Base-by-base conservation (phyloP, 2,329 filamentous ascomycete genomes). In the Exophiala mesophila region DNA sequence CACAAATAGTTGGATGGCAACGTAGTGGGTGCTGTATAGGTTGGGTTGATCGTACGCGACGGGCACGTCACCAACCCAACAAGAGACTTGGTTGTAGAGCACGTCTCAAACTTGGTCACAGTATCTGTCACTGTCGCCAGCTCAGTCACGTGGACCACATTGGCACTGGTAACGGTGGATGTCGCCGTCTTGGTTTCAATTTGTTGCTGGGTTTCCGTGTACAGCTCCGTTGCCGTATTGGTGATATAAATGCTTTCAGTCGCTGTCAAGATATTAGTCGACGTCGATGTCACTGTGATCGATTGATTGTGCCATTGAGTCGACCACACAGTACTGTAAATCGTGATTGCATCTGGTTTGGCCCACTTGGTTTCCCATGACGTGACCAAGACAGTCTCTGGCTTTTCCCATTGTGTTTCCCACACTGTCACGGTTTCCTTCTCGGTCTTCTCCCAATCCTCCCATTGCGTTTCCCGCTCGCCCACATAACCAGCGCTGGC, bases 1-100 rank as follows among this genome's bases (percentile, higher is more conserved):
- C 65, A 69, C 3, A 62, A 59, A 20, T 66, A 64, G 35, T 63
- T 52, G 3, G 47, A 48, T 21, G 60, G 60, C 7, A 61, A 41
- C 4, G 57, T 41, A 15, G 39, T 44, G 1, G 53, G 30, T 6
- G 59, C 52, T 4, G 58, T 63, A 41, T 63, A 63, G 4, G 55
- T 57, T 17, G 59, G 59, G 41, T 63, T 63, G 33, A 52, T 37
- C 17, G 54, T 55, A 17, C 59, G 53, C 13, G 49, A 55, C 5
- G 60, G 47, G 38, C 60, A 63, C 10, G 59, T 52, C 4, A 51
- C 47, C 12, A 55, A 36, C 3, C 52, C 50, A 6, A 29, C 32
- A 16, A 46, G 15, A 12, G 39, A 13, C 13, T 28, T 34, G 16
- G 40, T 13, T 9, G 40, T 31, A 10, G 47, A 17, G n/a, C 32